A percentile compares a stretch with the other conserved stretches of the same genome.
These are phyloP conservation scores for Naganishia albida DNA, from an alignment of 1,284 basidiomycete species.

Conservation along the genomic window DNA sequence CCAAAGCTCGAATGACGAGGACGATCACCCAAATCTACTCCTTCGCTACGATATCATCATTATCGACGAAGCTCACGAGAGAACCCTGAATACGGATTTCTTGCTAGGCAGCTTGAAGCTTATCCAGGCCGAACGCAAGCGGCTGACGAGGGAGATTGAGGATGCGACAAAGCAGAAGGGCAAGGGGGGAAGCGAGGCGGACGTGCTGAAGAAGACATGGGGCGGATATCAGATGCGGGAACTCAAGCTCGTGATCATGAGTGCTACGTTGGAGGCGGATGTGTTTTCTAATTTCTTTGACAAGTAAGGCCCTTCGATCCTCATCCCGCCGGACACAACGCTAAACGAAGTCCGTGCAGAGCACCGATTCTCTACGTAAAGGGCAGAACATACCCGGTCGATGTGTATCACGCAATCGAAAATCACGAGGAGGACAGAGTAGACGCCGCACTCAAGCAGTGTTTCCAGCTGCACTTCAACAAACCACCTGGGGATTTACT, in stretches of 20 bases:
- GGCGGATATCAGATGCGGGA: conserved; percentile 37
- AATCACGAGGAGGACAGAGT: conserved; percentile 79
- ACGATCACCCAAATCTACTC: conserved; percentile 57
- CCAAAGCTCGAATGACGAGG: neutral
- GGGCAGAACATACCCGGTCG: conserved; percentile 90
- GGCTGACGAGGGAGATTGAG: conserved; percentile 47
- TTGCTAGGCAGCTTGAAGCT: conserved; percentile 87
- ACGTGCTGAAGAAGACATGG: neutral
- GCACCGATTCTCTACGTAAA: conserved; percentile 86
- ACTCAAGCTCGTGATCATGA: conserved; percentile 94
- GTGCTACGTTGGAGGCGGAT: conserved; percentile 91
- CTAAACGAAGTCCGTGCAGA: conserved; percentile 54
- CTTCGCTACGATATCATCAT: conserved; percentile 84
- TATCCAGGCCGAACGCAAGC: conserved; percentile 73
- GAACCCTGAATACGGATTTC: conserved; percentile 90
- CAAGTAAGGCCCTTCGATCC: conserved; percentile 58
- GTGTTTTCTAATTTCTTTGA: conserved; percentile 88
- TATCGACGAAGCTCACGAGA: conserved; percentile 96
- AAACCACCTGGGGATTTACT: conserved; percentile 78
- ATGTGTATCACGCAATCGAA: conserved; percentile 73
- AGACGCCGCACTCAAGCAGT: conserved; percentile 83
- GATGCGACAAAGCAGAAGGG: conserved; percentile 2
- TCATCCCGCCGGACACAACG: conserved; percentile 28
- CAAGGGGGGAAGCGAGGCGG: neutral
- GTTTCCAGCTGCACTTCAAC: conserved; percentile 85